Base-by-base conservation (phyloP, 345 rosid genomes). In the Luvunga scandens region DNA sequence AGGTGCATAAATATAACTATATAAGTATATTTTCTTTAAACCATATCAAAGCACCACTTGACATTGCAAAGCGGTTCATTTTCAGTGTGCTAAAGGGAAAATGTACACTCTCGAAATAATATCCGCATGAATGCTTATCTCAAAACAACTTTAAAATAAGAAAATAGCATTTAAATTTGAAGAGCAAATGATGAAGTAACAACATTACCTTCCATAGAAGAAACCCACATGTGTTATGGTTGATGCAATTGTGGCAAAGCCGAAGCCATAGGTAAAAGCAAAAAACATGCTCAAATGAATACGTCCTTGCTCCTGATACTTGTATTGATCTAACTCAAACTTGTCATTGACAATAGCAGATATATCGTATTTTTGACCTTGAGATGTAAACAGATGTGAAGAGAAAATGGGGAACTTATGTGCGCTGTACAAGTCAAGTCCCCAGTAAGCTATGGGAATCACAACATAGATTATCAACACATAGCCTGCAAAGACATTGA, bases 181-280 rank as follows among this genome's bases (percentile, higher is more conserved):
- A 33, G 57, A 56, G 13, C 38, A 33, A 56, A 72, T 6, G 67
- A 33, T 28, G 48, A 39, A 48, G 24, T 14, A 30, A 27, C 55
- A 45, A 27, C 28, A 72, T 83, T 91, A 94, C 96, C 96, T 93
- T 77, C 98, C 98, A 71, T 91, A 89, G 90, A 95, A 95, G 77
- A 95, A 81, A 75, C 86, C 95, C 61, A 91, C 97, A 70, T 94
- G 98, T 16, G 95, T 90, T 57, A 93, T 78, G 2, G 97, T 94
- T 16, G 98, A 77, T 4, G 98, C 98, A 84, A 95, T 91, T 56
- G 95, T 89, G 10, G 98, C 98, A 36, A 95, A 95, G 48, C 98
- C 93, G 69, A 95, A 92, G 5, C 98, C 98, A 48, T 95, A 95
- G 24, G 77, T 66, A 48, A 95, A 84, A 38, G 98, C 88, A n/a